Percentiles rank a stretch among this genome's conserved stretches.
Conservation (phyloP, 768 basidiomycete genomes). For the Leccinellum albellum region DNA sequence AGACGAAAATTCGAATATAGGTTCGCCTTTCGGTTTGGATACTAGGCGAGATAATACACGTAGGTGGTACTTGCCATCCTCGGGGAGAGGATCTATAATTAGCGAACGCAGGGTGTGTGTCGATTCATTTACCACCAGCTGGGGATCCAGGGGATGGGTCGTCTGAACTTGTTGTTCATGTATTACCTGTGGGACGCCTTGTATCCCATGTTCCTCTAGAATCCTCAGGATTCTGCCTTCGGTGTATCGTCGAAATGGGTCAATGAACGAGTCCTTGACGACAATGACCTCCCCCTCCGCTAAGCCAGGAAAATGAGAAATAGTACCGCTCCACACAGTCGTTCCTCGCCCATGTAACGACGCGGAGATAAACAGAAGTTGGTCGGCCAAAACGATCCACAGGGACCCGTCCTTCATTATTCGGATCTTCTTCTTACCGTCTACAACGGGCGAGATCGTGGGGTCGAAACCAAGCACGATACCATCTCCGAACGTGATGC, state of each 20-base stretch:
- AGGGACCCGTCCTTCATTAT: neutral
- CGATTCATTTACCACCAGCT: neutral
- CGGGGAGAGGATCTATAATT: too few relatives aligned
- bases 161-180: slow-evolving; percentile 2
- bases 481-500: neutral
- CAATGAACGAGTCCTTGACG: slow-evolving; percentile 4
- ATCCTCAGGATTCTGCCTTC: neutral
- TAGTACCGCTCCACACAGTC: neutral
- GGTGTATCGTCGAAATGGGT: neutral
- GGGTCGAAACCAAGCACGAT: neutral
- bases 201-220: neutral
- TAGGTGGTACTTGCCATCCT: neutral
- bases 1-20: too few relatives aligned
- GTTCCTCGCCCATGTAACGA: neutral
- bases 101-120: neutral
- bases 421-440: neutral
- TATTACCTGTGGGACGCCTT: neutral
- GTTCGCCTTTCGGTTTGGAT: too few relatives aligned
- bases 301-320: too few relatives aligned
- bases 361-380: neutral
- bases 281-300: neutral
- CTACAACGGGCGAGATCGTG: neutral
- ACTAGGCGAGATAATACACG: neutral
- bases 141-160: neutral
- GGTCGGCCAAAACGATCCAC: neutral